Conservation (phyloP, 1,284 basidiomycete species). For the Microbotryum silenes-acaulis region DNA sequence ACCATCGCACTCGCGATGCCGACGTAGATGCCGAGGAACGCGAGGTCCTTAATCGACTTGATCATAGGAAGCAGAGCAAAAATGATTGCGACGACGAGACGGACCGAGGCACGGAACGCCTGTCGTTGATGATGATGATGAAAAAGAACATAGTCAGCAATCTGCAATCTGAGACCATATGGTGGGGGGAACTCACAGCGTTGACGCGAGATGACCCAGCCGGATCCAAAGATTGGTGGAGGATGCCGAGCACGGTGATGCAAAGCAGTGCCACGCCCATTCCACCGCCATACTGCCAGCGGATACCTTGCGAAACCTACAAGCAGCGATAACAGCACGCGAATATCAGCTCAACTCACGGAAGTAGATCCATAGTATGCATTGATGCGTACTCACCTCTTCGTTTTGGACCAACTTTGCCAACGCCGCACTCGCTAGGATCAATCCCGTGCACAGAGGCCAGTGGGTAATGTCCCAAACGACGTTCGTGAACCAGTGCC, state of each 20-base stretch:
- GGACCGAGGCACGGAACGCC: background rate
- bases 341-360: too few species aligned
- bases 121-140: too few species aligned
- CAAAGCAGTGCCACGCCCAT: background rate
- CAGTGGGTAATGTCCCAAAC: slow-evolving; percentile 1
- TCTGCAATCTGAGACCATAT: background rate
- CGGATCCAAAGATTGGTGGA: slow-evolving; percentile 3
- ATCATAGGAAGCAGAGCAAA: slow-evolving; percentile 3
- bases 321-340: too few species aligned
- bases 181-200: background rate
- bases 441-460: slow-evolving; percentile 2
- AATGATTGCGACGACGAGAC: slow-evolving; percentile 2
- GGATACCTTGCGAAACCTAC: background rate
- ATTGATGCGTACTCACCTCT: too few species aligned
- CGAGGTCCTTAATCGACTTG: background rate
- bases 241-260: background rate
- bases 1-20: background rate
- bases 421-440: background rate
- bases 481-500: slow-evolving; percentile 4
- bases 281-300: slow-evolving; percentile 2
- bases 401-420: background rate
- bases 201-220: background rate
- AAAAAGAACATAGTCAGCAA: too few species aligned
- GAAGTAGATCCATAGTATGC: too few species aligned
- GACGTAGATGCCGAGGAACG: background rate